These are phyloP conservation scores for Sclerotinia subarctica DNA, from an alignment of 2,329 filamentous ascomycete genomes.

Conservation along the genomic window DNA sequence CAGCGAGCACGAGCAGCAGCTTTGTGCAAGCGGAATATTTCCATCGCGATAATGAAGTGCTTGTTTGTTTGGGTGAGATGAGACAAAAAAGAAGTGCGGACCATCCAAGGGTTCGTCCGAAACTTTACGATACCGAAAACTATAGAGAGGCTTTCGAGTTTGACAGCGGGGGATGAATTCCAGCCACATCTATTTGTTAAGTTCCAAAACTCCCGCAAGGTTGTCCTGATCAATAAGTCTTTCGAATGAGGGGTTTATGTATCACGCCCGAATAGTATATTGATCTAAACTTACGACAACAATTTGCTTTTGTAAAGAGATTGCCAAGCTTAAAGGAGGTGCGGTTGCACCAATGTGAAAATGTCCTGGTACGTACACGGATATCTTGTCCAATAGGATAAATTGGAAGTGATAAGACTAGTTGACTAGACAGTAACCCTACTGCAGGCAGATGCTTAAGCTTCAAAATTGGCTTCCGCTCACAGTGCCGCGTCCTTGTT, in stretches of 20 bases:
- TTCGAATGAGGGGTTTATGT: constrained; percentile 16
- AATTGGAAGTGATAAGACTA: background rate
- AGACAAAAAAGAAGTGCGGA: constrained; percentile 2
- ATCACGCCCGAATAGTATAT: background rate
- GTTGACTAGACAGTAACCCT: background rate
- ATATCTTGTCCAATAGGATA: constrained; percentile 4
- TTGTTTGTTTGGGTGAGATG: constrained; percentile 4
- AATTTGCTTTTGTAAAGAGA: constrained; percentile 11
- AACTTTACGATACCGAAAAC: constrained; percentile 15
- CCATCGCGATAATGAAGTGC: constrained; percentile 6
- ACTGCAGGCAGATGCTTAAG: constrained; percentile 10
- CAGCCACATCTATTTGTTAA: constrained; percentile 10
- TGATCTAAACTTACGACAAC: background rate
- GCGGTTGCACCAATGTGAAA: background rate
- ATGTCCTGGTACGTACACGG: background rate
- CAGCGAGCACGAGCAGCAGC: constrained; percentile 4
- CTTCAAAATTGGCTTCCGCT: constrained; percentile 1
- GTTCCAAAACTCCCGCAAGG: constrained; percentile 7
- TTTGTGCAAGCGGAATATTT: background rate
- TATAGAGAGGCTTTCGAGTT: background rate
- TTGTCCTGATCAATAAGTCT: background rate
- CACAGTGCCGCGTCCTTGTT: constrained; percentile 4
- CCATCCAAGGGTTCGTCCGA: constrained; percentile 13
- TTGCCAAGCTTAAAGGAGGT: background rate
- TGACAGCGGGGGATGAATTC: constrained; percentile 14